phyloP scores from a whole-genome alignment of 2,329 filamentous ascomycete genomes.

The Ophiosphaerella korrae region DNA sequence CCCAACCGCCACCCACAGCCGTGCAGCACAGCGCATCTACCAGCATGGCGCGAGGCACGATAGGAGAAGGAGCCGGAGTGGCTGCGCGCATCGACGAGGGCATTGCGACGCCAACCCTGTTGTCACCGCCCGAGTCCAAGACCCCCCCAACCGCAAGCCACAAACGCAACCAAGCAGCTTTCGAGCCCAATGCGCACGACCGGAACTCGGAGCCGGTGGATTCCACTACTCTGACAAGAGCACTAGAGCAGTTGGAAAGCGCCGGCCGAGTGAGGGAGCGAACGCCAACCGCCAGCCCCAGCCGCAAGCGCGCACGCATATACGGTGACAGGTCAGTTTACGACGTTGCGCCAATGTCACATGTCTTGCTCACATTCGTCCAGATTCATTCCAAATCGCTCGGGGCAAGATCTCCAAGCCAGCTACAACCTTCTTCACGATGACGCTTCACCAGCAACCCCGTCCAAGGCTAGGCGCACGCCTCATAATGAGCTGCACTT shows the following conservation, averaged over 20 bases:
- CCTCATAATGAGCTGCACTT: constrained; percentile 92
- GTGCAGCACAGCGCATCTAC: constrained; percentile 13
- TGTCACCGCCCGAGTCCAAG: constrained; percentile 64
- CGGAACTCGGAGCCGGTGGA: constrained; percentile 62
- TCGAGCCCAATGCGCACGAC: constrained; percentile 31
- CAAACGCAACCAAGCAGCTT: constrained; percentile 51
- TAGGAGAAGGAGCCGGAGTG: constrained; percentile 18
- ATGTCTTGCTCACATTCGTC: background rate
- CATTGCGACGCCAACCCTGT: constrained; percentile 52
- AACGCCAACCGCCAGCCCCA: constrained; percentile 69
- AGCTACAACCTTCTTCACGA: constrained; percentile 92
- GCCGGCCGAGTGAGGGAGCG: constrained; percentile 63
- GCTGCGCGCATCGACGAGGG: constrained; percentile 30
- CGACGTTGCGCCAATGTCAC: background rate
- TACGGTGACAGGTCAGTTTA: constrained; percentile 59
- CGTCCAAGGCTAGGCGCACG: constrained; percentile 80
- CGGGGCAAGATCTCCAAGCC: constrained; percentile 89
- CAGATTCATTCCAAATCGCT: constrained; percentile 93
- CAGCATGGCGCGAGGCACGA: constrained; percentile 26
- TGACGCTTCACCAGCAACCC: constrained; percentile 89
- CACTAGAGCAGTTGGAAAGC: constrained; percentile 66
- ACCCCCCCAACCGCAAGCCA: constrained; percentile 63
- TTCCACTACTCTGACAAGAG: constrained; percentile 63
- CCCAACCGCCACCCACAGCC: background rate
- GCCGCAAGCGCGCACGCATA: constrained; percentile 69